These are phyloP conservation scores for Dispira simplex DNA, from an alignment of 192 early-diverging fungal genomes.

Conservation along the genomic window DNA sequence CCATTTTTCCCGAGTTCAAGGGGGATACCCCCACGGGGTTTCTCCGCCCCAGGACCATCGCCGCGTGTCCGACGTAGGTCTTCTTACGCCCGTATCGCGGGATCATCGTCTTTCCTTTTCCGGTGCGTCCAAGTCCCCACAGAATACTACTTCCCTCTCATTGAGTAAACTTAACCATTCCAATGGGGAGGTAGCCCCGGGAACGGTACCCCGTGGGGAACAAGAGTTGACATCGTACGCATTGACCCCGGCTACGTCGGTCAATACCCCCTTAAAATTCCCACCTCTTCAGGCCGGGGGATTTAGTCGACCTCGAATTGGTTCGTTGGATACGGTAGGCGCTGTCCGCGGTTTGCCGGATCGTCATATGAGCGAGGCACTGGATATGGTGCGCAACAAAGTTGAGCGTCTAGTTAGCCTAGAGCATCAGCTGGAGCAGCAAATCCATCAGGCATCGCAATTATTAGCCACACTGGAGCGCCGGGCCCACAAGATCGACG, in stretches of 20 bases:
- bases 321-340: neutral
- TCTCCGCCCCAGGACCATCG: neutral
- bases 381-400: neutral
- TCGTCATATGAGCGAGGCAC: neutral
- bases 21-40: neutral
- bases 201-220: neutral
- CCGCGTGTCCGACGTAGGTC: neutral
- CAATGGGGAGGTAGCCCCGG: neutral
- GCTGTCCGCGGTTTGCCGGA: neutral
- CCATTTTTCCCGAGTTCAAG: too few relatives aligned
- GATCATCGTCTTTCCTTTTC: neutral
- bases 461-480: neutral
- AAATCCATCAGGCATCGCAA: neutral
- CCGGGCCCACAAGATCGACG: neutral
- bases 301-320: neutral
- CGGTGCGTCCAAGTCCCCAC: neutral
- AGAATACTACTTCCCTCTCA: neutral
- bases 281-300: neutral
- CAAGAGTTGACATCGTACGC: neutral
- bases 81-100: neutral
- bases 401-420: neutral
- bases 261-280: neutral
- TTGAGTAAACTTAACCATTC: neutral
- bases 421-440: neutral
- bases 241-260: neutral